Conservation (phyloP, 164 flowering plant genomes). For the Houttuynia cordata region DNA sequence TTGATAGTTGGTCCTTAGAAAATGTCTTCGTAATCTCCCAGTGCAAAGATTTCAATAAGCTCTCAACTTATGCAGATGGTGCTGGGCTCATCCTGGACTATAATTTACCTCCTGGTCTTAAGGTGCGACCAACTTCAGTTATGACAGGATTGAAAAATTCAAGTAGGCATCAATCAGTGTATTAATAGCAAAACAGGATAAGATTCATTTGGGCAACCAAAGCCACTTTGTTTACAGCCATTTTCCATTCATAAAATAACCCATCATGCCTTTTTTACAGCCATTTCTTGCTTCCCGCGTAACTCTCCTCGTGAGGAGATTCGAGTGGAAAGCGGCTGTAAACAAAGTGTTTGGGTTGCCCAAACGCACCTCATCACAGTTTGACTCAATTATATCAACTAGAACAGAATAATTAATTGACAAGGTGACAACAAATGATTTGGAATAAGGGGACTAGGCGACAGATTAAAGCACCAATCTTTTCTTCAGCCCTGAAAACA, state of each 20-base stretch:
- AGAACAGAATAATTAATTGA: neutral
- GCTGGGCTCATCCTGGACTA: neutral
- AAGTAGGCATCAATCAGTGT: no score
- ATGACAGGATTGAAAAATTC: neutral
- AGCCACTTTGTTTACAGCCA: no score
- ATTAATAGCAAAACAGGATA: no score
- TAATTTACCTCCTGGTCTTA: neutral
- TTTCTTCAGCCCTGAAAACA: constrained; percentile 60
- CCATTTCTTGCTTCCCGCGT: no score
- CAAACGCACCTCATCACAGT: no score
- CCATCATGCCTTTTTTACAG: no score
- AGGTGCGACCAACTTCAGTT: neutral
- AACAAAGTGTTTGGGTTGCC: no score
- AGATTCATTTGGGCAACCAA: no score
- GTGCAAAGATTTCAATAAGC: constrained; percentile 42
- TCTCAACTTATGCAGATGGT: constrained; percentile 33
- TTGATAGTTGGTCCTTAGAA: neutral
- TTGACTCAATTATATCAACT: neutral
- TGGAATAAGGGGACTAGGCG: neutral
- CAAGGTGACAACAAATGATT: neutral
- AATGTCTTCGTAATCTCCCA: constrained; percentile 41
- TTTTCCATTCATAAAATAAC: no score
- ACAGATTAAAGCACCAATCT: constrained; percentile 22
- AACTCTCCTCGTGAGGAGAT: no score
- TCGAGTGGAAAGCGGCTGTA: no score